Conservation (phyloP, 352 stramenopile species). For the Aphanomyces invadans region DNA sequence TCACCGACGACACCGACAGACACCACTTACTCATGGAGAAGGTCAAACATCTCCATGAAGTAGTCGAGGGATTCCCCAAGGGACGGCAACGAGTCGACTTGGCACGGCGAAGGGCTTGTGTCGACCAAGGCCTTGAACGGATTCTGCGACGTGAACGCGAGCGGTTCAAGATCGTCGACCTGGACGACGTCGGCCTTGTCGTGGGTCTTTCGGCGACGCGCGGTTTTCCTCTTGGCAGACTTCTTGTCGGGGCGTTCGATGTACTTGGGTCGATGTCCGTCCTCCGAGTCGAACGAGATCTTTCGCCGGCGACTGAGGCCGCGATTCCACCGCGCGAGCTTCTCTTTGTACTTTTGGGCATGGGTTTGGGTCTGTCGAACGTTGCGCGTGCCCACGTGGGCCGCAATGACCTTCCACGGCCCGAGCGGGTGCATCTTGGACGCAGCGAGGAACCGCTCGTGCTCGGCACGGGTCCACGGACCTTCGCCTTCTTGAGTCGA, state of each 20-base stretch:
- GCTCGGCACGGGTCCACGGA: conserved; percentile 61
- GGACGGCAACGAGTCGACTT: conserved; percentile 1
- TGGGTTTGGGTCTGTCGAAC: conserved; percentile 36
- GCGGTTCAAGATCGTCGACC: background rate
- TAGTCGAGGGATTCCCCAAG: conserved; percentile 1
- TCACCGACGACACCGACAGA: too few relatives aligned
- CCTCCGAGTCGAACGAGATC: conserved; percentile 8
- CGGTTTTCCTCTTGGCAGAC: conserved; percentile 1
- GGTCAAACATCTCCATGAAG: conserved; percentile 12
- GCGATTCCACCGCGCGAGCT: conserved; percentile 26
- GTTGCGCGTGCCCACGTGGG: conserved; percentile 54
- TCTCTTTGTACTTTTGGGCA: conserved; percentile 27
- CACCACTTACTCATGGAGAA: too few relatives aligned
- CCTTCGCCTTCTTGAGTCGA: conserved; percentile 42
- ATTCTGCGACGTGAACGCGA: background rate
- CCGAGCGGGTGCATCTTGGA: conserved; percentile 48
- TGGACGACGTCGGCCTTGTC: background rate
- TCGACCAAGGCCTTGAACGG: background rate
- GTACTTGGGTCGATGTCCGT: background rate
- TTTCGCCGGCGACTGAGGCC: conserved; percentile 26
- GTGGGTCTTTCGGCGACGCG: background rate
- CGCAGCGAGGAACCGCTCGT: conserved; percentile 49
- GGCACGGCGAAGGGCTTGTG: background rate
- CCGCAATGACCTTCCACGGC: conserved; percentile 53
- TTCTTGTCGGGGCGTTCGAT: background rate